Evolutionary conservation across 495 filamentous ascomycete species (phyloP).

Genomic region (Xylaria longipes): DNA sequence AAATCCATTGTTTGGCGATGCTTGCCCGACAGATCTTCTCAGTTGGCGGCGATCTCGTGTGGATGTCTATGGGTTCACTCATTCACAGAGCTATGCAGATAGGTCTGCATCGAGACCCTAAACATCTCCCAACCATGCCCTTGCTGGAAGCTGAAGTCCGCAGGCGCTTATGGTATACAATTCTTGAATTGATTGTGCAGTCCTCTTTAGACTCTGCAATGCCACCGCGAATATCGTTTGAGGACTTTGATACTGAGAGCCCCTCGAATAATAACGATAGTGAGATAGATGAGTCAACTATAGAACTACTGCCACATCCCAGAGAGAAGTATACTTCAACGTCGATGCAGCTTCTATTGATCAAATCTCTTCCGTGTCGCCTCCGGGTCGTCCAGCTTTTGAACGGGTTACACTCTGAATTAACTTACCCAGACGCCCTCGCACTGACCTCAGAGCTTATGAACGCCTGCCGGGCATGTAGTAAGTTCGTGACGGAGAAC

Average conservation of each 20-base stretch:
- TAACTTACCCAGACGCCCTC: conserved; percentile 60
- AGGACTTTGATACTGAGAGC: conserved; percentile 60
- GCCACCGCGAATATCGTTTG: conserved; percentile 54
- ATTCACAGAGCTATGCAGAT: conserved; percentile 64
- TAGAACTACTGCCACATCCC: conserved; percentile 41
- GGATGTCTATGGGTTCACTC: conserved; percentile 62
- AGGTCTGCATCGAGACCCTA: conserved; percentile 65
- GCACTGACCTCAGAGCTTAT: conserved; percentile 51
- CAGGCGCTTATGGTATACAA: conserved; percentile 66
- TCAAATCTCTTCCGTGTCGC: conserved; percentile 55
- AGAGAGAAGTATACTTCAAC: conserved; percentile 51
- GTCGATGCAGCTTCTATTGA: conserved; percentile 59
- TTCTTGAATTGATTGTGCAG: conserved; percentile 65
- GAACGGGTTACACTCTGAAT: conserved; percentile 55
- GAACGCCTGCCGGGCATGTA: conserved; percentile 44
- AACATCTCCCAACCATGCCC: conserved; percentile 54
- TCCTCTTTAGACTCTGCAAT: conserved; percentile 62
- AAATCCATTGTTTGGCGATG: conserved; percentile 61
- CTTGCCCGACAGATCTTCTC: conserved; percentile 59
- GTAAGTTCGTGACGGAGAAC: conserved; percentile 29
- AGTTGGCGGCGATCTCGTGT: conserved; percentile 61
- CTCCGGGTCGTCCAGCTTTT: conserved; percentile 56
- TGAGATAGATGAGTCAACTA: conserved; percentile 56
- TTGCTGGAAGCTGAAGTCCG: conserved; percentile 60
- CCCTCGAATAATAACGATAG: conserved; percentile 65